Evolutionary conservation across 352 stramenopile species (phyloP).

Genomic region (Hyaloperonospora arabidopsidis): DNA sequence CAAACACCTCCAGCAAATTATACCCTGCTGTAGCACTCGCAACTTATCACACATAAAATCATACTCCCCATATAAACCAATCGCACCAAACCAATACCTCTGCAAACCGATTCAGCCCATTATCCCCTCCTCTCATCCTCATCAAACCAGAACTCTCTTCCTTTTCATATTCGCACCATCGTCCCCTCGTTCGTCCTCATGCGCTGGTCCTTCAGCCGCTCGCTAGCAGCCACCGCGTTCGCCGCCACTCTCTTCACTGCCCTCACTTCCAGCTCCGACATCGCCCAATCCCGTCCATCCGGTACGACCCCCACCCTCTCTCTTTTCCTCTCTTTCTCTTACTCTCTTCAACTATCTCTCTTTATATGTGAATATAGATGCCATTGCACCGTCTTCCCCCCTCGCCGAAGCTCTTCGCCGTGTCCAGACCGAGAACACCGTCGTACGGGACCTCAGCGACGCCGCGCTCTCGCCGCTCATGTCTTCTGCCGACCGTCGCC

Average conservation of each 20-base stretch:
- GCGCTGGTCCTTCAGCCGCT: conserved; percentile 12
- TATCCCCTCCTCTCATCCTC: too few relatives aligned
- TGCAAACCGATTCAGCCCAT: too few relatives aligned
- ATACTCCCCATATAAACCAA: too few relatives aligned
- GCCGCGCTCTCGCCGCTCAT: conserved; percentile 31
- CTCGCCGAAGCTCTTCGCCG: conserved; percentile 20
- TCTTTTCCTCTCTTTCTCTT: neutral
- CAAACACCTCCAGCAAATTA: too few relatives aligned
- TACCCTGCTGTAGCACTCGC: too few relatives aligned
- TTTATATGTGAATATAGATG: conserved; percentile 13
- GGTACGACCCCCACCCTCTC: conserved; percentile 7
- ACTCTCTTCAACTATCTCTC: neutral
- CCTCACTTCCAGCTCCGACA: conserved; percentile 10
- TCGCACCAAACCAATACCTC: too few relatives aligned
- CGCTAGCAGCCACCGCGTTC: conserved; percentile 11
- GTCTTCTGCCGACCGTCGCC: conserved; percentile 28
- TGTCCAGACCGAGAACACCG: conserved; percentile 24
- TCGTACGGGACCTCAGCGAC: conserved; percentile 36
- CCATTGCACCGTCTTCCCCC: conserved; percentile 20
- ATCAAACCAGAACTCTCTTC: too few relatives aligned
- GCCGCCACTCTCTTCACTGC: conserved; percentile 4
- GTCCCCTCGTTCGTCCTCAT: conserved; percentile 10
- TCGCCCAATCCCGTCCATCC: conserved; percentile 20
- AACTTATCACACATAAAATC: too few relatives aligned
- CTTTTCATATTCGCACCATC: too few relatives aligned